Base-by-base conservation (phyloP, 495 filamentous ascomycete species). In the Friedmanniomyces endolithicus region DNA sequence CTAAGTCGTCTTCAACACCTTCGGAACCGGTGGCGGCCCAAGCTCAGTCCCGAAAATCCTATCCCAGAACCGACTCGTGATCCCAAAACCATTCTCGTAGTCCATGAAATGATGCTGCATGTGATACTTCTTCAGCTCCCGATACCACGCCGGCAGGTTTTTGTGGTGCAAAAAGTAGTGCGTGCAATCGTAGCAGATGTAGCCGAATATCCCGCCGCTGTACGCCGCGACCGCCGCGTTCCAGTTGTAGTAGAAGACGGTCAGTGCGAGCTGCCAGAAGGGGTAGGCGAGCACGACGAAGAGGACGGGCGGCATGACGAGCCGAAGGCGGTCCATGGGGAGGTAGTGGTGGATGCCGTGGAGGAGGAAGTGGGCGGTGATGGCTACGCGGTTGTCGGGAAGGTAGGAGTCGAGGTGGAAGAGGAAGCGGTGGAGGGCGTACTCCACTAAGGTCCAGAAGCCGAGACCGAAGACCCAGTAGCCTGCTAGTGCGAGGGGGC, bases 151-250 rank as follows among this genome's bases (percentile, higher is more conserved):
- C 4, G 94, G 92, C 12, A 97, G 81, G 50, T 86, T 94, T 71
- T 84, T 83, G 70, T 99, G 94, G 68, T 99, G 94, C n/a, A 99
- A 80, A 78, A 97, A 96, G 72, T 97, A 99, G 69, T 99, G 94
- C 14, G 92, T 97, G 72, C 95, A 56, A 65, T 99, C 94, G 73
- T 99, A 99, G 72, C 84, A 87, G 50, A 95, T 78, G 65, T 97
- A 99, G 24, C 94, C 94, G 60, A 94, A 94, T 46, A 99, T 81
- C 52, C 88, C 94, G 27, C 94, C 94, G 64, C 83, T 90, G 74
- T 76, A 97, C 6, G 85, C 82, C 2, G 81, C 74, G 1, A 81
- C 77, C 19, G 80, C 94, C 1, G 85, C 77, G 68, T 82, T 75
- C 89, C 88, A 95, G 67, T 95, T 77, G 67, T 80, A 94, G 68